Base-by-base conservation (phyloP, 345 rosid species). In the Camelina sativa region DNA sequence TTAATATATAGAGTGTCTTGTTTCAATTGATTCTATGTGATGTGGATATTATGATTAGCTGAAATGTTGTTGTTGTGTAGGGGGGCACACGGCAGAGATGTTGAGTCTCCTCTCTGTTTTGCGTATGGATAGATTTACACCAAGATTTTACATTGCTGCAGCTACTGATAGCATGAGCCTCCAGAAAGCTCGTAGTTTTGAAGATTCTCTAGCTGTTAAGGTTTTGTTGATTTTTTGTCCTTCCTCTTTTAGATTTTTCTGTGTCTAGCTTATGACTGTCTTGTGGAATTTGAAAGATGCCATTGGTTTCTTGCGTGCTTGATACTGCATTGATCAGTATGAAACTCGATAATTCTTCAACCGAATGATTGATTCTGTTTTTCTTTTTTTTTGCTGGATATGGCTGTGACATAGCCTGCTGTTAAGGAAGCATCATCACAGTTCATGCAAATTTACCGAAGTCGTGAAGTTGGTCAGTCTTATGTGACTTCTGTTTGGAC, bases 81-180 rank as follows among this genome's bases (percentile, higher is more conserved):
- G 97, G 15, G 99, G 98, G 17, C 99, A 95, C 76, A 90, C 98
- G 1, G 99, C 99, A 35, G 97, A 92, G 90, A 95, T 95, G 96
- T 80, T 92, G 77, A 86, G 88, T 74, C 82, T 95, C 35, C 82
- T 90, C 78, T 85, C 87, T 60, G 85, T 79, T 59, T 66, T 95
- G 74, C 88, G 78, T 11, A 86, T 74, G 80, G 89, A 84, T 38
- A 76, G 89, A 71, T 89, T 83, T 69, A 50, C 81, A 4, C 99
- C 96, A 4, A 80, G 99, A 75, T 90, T 76, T 81, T 92, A 92
- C 75, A 76, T 95, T 48, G 96, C 97, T 28, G 98, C 98, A 10
- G 89, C 90, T 40, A 95, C 99, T 9, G 99, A 95, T 83, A 86
- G 86, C 71, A 91, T 90, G 93, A 95, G 99, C 70, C 88, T 95